Evolutionary conservation across 495 filamentous ascomycete genomes (phyloP).

Genomic region (Hypoxylon trugodes): DNA sequence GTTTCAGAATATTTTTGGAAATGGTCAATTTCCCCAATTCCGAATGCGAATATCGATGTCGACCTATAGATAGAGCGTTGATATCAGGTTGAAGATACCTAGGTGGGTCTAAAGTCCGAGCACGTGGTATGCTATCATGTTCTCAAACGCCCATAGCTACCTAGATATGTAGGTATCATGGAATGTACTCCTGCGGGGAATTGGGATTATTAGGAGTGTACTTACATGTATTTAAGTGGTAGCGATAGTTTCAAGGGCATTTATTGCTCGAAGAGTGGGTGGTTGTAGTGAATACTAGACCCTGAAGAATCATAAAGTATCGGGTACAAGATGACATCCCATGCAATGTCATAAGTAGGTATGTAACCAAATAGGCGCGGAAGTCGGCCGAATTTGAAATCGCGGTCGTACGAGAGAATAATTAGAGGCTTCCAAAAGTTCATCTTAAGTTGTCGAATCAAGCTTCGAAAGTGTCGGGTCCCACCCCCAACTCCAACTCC

Average conservation of each 20-base stretch:
- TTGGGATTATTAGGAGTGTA: no score
- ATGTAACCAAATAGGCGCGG: background rate
- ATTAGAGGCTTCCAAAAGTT: background rate
- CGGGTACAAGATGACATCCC: background rate
- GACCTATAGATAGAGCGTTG: background rate
- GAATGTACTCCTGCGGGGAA: no score
- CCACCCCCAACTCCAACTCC: slow-evolving; percentile 7
- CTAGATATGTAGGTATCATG: no score
- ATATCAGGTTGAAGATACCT: slow-evolving; percentile 1
- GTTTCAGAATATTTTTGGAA: slow-evolving; percentile 38
- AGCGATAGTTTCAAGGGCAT: no score
- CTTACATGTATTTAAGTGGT: no score
- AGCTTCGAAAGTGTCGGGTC: slow-evolving; percentile 21
- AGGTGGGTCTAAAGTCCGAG: no score
- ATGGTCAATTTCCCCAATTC: background rate
- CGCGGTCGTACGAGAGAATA: slow-evolving; percentile 4
- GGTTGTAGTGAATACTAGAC: background rate
- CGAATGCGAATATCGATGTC: background rate
- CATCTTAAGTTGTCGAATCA: slow-evolving; percentile 31
- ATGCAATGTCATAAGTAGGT: background rate
- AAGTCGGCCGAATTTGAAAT: background rate
- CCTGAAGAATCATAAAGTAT: no score
- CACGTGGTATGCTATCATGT: no score
- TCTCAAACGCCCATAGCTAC: no score
- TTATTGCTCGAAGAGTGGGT: no score